Evolutionary conservation across 1,284 basidiomycete species (phyloP).

Genomic region (Lentinula novae-zelandiae): DNA sequence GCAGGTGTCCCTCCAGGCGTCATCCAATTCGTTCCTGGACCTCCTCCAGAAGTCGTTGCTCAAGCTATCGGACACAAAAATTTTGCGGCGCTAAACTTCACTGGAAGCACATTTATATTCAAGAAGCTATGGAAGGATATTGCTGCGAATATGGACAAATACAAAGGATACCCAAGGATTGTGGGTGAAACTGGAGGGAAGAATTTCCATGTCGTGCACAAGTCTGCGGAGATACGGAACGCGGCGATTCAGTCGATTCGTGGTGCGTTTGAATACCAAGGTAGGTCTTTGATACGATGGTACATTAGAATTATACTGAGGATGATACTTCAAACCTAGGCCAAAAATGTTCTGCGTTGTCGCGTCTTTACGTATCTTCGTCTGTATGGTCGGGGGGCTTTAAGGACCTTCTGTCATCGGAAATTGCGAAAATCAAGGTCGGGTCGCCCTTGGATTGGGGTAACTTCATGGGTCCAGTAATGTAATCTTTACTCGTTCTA

Average conservation of each 20-base stretch:
- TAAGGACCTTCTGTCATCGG: constrained; percentile 73
- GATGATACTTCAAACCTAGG: constrained; percentile 35
- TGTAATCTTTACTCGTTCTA: constrained; percentile 45
- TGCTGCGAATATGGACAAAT: constrained; percentile 81
- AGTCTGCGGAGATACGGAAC: constrained; percentile 82
- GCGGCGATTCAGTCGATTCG: constrained; percentile 89
- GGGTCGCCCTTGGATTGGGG: constrained; percentile 77
- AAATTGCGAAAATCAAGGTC: constrained; percentile 83
- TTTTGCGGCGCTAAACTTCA: constrained; percentile 95
- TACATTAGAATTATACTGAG: neutral
- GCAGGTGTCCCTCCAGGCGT: constrained; percentile 93
- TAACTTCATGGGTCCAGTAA: constrained; percentile 96
- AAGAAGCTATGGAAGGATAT: constrained; percentile 97
- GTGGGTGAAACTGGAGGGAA: constrained; percentile 98
- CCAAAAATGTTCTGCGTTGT: constrained; percentile 97
- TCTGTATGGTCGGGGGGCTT: constrained; percentile 89
- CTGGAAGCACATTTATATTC: constrained; percentile 94
- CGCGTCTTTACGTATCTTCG: constrained; percentile 85
- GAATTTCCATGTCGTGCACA: constrained; percentile 96
- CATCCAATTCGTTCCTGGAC: constrained; percentile 95
- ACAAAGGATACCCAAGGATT: constrained; percentile 89
- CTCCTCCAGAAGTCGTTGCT: constrained; percentile 76
- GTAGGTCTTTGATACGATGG: constrained; percentile 29
- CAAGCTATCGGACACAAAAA: constrained; percentile 77
- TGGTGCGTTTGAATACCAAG: constrained; percentile 96